Evolutionary conservation across 495 filamentous ascomycete genomes (phyloP).

Genomic region (Parachaetomium inaequale): DNA sequence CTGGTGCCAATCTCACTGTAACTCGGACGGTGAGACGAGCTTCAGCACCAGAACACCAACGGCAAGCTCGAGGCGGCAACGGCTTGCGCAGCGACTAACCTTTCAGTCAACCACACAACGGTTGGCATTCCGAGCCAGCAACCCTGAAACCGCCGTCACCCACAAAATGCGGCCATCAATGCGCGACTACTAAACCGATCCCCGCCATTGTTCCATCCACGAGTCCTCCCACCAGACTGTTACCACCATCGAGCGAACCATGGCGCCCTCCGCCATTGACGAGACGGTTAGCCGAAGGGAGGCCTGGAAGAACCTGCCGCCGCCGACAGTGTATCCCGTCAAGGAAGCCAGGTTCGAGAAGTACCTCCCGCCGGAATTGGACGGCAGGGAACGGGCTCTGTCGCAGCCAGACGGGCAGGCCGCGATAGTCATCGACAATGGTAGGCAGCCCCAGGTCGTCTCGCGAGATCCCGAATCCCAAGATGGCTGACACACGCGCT

Average conservation of each 20-base stretch:
- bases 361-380: constrained; percentile 61
- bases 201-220: not conserved
- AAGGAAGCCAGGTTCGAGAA: constrained; percentile 78
- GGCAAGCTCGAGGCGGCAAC: not conserved
- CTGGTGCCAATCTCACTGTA: not conserved
- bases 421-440: constrained; percentile 98
- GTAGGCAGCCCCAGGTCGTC: constrained; percentile 42
- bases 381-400: constrained; percentile 62
- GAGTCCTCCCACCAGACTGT: not conserved
- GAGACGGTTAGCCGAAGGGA: constrained; percentile 34
- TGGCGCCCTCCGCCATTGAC: constrained; percentile 46
- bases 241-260: constrained; percentile 17
- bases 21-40: not conserved
- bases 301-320: constrained; percentile 41
- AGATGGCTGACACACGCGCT: constrained; percentile 9
- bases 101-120: not conserved
- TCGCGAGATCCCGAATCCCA: not conserved
- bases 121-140: not conserved
- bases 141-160: not conserved
- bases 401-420: constrained; percentile 42
- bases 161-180: constrained; percentile 14
- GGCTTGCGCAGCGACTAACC: not conserved
- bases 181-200: not conserved
- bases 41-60: not conserved
- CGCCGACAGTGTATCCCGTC: constrained; percentile 48